Evolutionary conservation across 768 basidiomycete species (phyloP).

Genomic region (Sistotremastrum niveocremeum): DNA sequence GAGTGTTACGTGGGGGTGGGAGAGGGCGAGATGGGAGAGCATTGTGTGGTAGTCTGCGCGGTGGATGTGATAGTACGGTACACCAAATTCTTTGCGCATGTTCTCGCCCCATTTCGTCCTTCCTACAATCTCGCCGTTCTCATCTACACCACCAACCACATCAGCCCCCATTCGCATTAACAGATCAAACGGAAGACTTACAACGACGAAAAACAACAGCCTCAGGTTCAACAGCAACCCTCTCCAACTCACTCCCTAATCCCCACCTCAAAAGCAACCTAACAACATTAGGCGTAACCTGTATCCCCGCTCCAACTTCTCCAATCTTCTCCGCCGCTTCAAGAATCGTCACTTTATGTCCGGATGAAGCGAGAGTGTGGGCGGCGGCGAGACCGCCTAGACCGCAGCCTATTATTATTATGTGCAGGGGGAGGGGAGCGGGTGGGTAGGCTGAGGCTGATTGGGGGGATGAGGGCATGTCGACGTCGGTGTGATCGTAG

Average conservation of each 20-base stretch:
- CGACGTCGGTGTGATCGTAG: too few relatives aligned
- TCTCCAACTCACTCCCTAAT: slow-evolving; percentile 25
- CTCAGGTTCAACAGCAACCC: slow-evolving; percentile 25
- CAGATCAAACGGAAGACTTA: not conserved
- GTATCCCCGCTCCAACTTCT: slow-evolving; percentile 42
- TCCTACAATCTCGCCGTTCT: slow-evolving; percentile 24
- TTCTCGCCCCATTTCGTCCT: slow-evolving; percentile 21
- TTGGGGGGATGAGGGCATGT: too few relatives aligned
- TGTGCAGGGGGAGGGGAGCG: slow-evolving; percentile 21
- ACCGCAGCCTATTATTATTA: slow-evolving; percentile 37
- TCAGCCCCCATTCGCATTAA: too few relatives aligned
- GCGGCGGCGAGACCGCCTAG: slow-evolving; percentile 36
- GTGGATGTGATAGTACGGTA: slow-evolving; percentile 24
- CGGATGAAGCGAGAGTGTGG: slow-evolving; percentile 29
- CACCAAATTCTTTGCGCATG: slow-evolving; percentile 20
- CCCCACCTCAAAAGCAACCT: slow-evolving; percentile 40
- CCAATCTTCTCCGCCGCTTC: slow-evolving; percentile 26
- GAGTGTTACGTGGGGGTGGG: slow-evolving; percentile 17
- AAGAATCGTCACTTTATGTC: slow-evolving; percentile 35
- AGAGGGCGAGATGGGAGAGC: slow-evolving; percentile 20
- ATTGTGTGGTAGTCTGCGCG: slow-evolving; percentile 35
- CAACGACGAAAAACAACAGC: slow-evolving; percentile 21
- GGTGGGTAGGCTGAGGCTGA: too few relatives aligned
- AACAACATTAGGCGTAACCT: slow-evolving; percentile 31
- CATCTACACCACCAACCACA: slow-evolving; percentile 6